Conservation (phyloP, 1,284 basidiomycete species). For the Melampsora larici-populina region DNA sequence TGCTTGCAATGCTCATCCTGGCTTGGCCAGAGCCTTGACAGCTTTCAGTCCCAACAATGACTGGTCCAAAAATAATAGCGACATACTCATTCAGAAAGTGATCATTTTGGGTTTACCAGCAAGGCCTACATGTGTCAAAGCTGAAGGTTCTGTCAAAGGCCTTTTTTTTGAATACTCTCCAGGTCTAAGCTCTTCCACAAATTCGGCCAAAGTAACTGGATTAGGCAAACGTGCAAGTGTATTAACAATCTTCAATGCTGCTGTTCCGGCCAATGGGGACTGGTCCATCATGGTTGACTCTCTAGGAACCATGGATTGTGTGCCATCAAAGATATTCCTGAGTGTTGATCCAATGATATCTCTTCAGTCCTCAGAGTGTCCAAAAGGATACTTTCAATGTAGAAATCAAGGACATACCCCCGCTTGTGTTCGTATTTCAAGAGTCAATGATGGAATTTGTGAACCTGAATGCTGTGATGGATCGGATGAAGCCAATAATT, state of each 20-base stretch:
- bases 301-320: background rate
- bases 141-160: constrained; percentile 43
- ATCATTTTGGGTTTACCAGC: constrained; percentile 69
- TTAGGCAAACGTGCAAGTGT: constrained; percentile 37
- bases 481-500: constrained; percentile 78
- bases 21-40: constrained; percentile 36
- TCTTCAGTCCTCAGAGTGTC: constrained; percentile 29
- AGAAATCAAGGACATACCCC: constrained; percentile 84
- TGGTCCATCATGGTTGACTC: constrained; percentile 26
- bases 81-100: constrained; percentile 74
- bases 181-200: constrained; percentile 46
- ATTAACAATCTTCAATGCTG: constrained; percentile 27
- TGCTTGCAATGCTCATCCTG: constrained; percentile 50
- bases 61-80: constrained; percentile 65
- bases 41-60: constrained; percentile 58
- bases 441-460: constrained; percentile 90
- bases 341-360: constrained; percentile 11
- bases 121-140: constrained; percentile 58
- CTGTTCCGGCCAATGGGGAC: constrained; percentile 21
- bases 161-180: constrained; percentile 49
- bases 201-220: constrained; percentile 23
- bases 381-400: constrained; percentile 65
- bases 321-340: background rate
- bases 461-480: constrained; percentile 95
- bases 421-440: constrained; percentile 68